Conservation (phyloP, 2,329 filamentous ascomycete species). For the Curvularia eragrostidis region DNA sequence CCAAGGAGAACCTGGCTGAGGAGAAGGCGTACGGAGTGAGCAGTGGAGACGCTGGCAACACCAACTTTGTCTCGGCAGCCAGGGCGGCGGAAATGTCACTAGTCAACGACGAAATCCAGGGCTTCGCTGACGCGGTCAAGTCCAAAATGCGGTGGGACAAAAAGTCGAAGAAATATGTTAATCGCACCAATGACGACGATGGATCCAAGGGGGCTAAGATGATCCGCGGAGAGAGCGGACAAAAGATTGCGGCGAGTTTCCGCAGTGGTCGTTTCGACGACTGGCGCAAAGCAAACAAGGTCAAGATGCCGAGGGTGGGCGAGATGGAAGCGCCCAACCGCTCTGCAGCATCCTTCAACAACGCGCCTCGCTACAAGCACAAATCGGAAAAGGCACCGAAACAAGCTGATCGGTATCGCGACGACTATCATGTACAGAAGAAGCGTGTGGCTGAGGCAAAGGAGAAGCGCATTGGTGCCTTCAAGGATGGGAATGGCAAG, state of each 20-base stretch:
- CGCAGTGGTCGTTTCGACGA: slow-evolving; percentile 90
- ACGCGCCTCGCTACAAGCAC: slow-evolving; percentile 75
- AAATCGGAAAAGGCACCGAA: slow-evolving; percentile 88
- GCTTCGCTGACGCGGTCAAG: slow-evolving; percentile 78
- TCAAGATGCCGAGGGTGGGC: slow-evolving; percentile 81
- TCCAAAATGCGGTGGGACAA: slow-evolving; percentile 93
- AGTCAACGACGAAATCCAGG: slow-evolving; percentile 83
- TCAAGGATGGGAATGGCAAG: slow-evolving; percentile 73
- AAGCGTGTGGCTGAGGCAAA: slow-evolving; percentile 86
- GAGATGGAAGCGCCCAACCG: slow-evolving; percentile 68
- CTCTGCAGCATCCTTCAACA: slow-evolving; percentile 34
- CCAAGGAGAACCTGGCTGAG: slow-evolving; percentile 82
- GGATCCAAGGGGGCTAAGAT: slow-evolving; percentile 77
- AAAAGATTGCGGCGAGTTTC: slow-evolving; percentile 95
- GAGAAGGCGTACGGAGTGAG: slow-evolving; percentile 94
- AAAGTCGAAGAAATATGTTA: slow-evolving; percentile 93
- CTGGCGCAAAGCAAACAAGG: slow-evolving; percentile 86
- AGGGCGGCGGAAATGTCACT: slow-evolving; percentile 90
- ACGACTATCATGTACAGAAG: slow-evolving; percentile 90
- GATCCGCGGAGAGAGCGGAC: slow-evolving; percentile 86
- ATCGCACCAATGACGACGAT: slow-evolving; percentile 91
- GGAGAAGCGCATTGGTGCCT: slow-evolving; percentile 80
- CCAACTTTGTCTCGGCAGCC: slow-evolving; percentile 88
- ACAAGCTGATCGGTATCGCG: slow-evolving; percentile 87
- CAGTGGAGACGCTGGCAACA: slow-evolving; percentile 66